phyloP scores from a whole-genome alignment of 179 eudicot species.

The Actinidia chinensis region DNA sequence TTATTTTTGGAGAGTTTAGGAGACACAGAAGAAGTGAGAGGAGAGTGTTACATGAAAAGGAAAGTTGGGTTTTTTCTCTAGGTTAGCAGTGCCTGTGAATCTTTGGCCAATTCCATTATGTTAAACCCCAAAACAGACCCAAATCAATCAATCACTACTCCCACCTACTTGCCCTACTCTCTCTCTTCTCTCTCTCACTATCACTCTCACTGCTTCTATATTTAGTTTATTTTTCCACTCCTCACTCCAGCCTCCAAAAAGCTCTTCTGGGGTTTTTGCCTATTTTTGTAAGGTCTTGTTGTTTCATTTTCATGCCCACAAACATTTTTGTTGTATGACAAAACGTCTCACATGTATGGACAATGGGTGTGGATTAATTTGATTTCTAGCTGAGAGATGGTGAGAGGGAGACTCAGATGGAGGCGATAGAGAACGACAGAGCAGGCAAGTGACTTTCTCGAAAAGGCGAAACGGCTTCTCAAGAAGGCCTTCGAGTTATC shows the following conservation, averaged over 20 bases:
- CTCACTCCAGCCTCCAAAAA: slow-evolving; percentile 7
- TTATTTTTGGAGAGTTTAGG: slow-evolving; percentile 5
- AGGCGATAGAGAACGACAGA: slow-evolving; percentile 73
- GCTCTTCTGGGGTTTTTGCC: slow-evolving; percentile 21
- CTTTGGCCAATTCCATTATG: background rate
- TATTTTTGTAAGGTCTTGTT: slow-evolving; percentile 17
- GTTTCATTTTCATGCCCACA: background rate
- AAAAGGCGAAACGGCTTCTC: slow-evolving; percentile 58
- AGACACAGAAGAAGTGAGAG: background rate
- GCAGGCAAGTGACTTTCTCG: slow-evolving; percentile 82
- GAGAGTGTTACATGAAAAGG: slow-evolving; percentile 14
- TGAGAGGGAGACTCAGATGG: slow-evolving; percentile 75
- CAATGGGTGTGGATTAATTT: background rate
- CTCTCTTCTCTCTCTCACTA: background rate
- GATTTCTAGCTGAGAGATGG: slow-evolving; percentile 52
- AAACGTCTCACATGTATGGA: background rate
- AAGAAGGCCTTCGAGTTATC: slow-evolving; percentile 83
- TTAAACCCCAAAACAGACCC: slow-evolving; percentile 13
- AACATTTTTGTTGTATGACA: background rate
- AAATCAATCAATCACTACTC: background rate
- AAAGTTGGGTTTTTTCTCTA: slow-evolving; percentile 21
- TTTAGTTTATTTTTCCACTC: slow-evolving; percentile 9
- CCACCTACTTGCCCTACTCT: background rate
- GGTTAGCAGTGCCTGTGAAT: background rate
- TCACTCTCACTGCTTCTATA: slow-evolving; percentile 1